Conservation (phyloP, 148 eudicot species). For the Cornus kousa region DNA sequence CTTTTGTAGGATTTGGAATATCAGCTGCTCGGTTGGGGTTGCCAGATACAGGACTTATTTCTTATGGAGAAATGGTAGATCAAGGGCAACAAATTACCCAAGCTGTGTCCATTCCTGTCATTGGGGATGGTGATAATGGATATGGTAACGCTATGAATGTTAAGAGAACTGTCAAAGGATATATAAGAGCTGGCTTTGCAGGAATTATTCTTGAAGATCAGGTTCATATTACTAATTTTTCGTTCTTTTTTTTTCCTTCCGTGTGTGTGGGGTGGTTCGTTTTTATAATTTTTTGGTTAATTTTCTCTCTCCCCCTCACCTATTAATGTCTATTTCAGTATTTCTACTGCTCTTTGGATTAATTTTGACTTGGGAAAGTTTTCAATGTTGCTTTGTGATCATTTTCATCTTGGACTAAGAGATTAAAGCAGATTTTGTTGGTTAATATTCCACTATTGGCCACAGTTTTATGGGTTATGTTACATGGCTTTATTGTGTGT, state of each 20-base stretch:
- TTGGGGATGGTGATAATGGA: slow-evolving; percentile 96
- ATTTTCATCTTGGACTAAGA: neutral
- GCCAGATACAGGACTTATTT: slow-evolving; percentile 87
- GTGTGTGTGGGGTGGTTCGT: no score
- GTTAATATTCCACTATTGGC: neutral
- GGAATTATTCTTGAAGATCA: slow-evolving; percentile 98
- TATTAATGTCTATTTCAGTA: neutral
- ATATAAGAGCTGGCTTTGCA: slow-evolving; percentile 87
- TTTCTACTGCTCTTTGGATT: neutral
- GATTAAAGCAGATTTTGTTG: neutral
- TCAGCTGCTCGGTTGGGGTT: slow-evolving; percentile 90
- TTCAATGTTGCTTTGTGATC: neutral
- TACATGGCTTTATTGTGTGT: neutral
- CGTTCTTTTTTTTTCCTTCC: neutral
- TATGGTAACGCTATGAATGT: slow-evolving; percentile 96
- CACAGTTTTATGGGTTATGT: neutral
- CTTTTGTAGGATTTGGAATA: slow-evolving; percentile 67
- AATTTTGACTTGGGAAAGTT: neutral
- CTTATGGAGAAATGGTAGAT: slow-evolving; percentile 95
- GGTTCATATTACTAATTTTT: slow-evolving; percentile 31
- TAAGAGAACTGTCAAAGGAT: slow-evolving; percentile 93
- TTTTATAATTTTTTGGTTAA: neutral
- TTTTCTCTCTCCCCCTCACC: neutral
- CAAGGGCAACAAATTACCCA: slow-evolving; percentile 81
- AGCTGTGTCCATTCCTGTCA: slow-evolving; percentile 87